phyloP scores from a whole-genome alignment of 257 asterid genomes.

The Solanum arcanum region DNA sequence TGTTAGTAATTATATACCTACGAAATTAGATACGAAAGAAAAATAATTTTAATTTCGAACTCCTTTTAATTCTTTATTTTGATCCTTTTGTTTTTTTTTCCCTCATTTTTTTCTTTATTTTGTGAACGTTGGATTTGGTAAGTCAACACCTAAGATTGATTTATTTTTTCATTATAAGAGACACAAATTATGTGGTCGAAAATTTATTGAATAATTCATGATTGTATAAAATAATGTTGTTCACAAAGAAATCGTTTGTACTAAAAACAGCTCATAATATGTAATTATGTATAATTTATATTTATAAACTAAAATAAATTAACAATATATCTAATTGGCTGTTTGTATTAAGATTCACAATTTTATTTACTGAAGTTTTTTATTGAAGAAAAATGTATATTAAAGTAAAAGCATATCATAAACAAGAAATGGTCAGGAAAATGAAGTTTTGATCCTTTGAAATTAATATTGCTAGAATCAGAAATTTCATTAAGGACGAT shows the following conservation, averaged over 20 bases:
- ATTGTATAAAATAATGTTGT: neutral
- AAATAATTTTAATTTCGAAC: neutral
- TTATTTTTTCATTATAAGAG: neutral
- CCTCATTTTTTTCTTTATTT: neutral
- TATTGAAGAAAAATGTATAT: neutral
- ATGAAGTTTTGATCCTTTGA: too few species aligned
- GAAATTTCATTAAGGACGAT: neutral
- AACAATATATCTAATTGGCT: too few species aligned
- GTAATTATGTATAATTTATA: too few species aligned
- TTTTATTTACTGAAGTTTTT: neutral
- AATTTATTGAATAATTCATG: neutral
- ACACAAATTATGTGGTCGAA: neutral
- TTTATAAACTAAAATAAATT: neutral
- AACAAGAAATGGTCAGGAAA: neutral
- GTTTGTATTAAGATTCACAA: too few species aligned
- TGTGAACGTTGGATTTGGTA: neutral
- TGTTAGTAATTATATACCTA: neutral
- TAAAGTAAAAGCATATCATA: neutral
- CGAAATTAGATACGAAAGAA: neutral
- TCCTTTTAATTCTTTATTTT: neutral
- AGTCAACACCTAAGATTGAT: slow-evolving; percentile 2
- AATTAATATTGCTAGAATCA: too few species aligned
- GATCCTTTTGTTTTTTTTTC: neutral
- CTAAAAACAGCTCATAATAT: too few species aligned
- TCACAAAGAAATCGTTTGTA: neutral